phyloP scores from a whole-genome alignment of 163 green algal genomes.

The Prototheca cutis region DNA sequence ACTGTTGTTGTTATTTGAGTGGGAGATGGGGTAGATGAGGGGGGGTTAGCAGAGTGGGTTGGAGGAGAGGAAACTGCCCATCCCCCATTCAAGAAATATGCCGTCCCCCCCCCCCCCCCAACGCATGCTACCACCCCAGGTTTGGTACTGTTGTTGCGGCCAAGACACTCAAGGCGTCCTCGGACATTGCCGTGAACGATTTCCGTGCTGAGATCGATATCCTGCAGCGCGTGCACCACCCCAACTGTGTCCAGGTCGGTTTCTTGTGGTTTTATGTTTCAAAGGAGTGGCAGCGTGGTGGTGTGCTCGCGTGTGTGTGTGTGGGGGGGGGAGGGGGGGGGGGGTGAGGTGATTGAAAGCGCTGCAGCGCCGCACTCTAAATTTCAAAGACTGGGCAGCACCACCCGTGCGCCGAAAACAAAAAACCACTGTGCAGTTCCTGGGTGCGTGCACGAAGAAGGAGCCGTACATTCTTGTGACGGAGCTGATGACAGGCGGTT shows the following conservation, averaged over 20 bases:
- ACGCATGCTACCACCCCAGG: too few species aligned
- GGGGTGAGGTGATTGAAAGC: neutral
- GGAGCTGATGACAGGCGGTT: constrained; percentile 82
- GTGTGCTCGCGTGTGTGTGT: neutral
- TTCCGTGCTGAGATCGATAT: constrained; percentile 84
- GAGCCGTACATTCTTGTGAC: constrained; percentile 86
- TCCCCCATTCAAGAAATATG: too few species aligned
- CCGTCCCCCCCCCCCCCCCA: neutral
- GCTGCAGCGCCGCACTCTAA: neutral
- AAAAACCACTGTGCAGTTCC: constrained; percentile 75
- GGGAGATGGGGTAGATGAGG: too few species aligned
- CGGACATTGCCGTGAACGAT: constrained; percentile 71
- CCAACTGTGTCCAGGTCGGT: constrained; percentile 42
- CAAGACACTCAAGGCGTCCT: constrained; percentile 75
- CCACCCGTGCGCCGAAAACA: too few species aligned
- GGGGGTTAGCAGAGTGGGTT: too few species aligned
- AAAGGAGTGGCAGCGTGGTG: neutral
- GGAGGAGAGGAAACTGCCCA: too few species aligned
- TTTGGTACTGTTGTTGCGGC: constrained; percentile 63
- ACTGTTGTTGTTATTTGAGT: too few species aligned
- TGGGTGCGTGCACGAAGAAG: constrained; percentile 77
- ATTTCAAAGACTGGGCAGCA: too few species aligned
- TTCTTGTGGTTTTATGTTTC: too few species aligned
- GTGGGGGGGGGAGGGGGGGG: neutral
- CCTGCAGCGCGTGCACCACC: constrained; percentile 51